These are phyloP conservation scores for Annulohypoxylon truncatum DNA, from an alignment of 2,329 filamentous ascomycete genomes.

Conservation along the genomic window DNA sequence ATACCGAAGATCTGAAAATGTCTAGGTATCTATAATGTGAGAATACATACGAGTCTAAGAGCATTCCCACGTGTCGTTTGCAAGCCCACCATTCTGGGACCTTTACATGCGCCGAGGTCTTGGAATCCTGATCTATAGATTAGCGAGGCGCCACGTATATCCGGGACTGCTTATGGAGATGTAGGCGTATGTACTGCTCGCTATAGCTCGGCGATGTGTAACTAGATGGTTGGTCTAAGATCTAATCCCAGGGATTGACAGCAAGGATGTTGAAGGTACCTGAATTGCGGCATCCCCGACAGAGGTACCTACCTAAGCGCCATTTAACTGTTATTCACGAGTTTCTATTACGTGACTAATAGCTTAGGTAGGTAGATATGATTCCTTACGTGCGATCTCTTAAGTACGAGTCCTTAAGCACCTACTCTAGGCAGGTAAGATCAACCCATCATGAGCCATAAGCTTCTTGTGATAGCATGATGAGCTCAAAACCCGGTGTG, in stretches of 20 bases:
- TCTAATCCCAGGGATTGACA: constrained; percentile 1
- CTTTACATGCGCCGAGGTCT: constrained; percentile 12
- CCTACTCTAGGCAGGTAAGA: background rate
- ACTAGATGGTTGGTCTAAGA: constrained; percentile 10
- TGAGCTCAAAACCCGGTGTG: background rate
- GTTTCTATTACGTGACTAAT: background rate
- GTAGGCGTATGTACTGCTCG: background rate
- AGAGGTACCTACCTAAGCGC: background rate
- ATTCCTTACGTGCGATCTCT: background rate
- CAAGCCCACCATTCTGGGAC: background rate
- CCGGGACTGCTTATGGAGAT: background rate
- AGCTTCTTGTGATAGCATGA: background rate
- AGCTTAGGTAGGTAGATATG: background rate
- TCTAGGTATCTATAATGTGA: background rate
- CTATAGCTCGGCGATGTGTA: constrained; percentile 4
- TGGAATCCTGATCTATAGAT: constrained; percentile 21
- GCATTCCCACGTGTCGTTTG: background rate
- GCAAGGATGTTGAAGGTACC: constrained; percentile 6
- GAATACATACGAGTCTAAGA: background rate
- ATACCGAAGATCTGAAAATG: background rate
- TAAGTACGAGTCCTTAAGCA: background rate
- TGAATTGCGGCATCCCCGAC: constrained; percentile 14
- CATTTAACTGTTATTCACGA: background rate
- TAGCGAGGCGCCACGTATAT: constrained; percentile 26
- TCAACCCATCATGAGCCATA: background rate